Base-by-base conservation (phyloP, 768 basidiomycete species). In the Macrolepiota dolichaula region DNA sequence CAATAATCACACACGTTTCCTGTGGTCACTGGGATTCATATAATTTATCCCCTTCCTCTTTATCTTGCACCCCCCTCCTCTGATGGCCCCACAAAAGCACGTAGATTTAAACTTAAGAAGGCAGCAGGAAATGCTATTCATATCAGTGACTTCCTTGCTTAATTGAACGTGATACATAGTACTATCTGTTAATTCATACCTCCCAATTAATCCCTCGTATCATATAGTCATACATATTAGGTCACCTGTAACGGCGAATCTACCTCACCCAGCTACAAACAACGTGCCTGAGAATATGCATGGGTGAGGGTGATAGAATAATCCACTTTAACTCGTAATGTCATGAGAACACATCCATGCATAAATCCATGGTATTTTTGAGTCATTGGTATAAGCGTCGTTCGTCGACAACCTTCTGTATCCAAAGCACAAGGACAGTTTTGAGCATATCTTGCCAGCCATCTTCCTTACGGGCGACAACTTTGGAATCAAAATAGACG, bases 381-480 rank as follows among this genome's bases (percentile, higher is more conserved):
- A 6, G 22, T 60, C 59, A 61, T 13, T 61, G 59, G 46, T 61
- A 61, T 47, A 60, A 49, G 49, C 59, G 51, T 46, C 59, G 59
- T 49, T 96, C 94, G 38, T 84, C 81, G 3, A 92, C 82, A 6
- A 87, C 86, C 29, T 80, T 85, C 24, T 78, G 76, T 58, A 87
- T 78, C 94, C 94, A 96, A 37, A 78, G 74, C 44, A 82, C 51
- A 11, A 94, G 73, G 0, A 84, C 79, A 22, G 67, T 67, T 69
- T 89, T 85, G 4, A 96, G 77, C 89, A 94, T 92, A 25, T 76
- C 75, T 59, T 92, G 87, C 94, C 94, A 96, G 0, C 89, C 92
- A 0, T 81, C 79, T 11, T 89, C 92, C 59, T 79, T 84, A 61
- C 84, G 78, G 29, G 92, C 94, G 2, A 95, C 83, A 2, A 85